A percentile compares a stretch with the other conserved stretches of the same genome.
Conservation (phyloP, 106 monocot species). For the Phalaenopsis equestris region DNA sequence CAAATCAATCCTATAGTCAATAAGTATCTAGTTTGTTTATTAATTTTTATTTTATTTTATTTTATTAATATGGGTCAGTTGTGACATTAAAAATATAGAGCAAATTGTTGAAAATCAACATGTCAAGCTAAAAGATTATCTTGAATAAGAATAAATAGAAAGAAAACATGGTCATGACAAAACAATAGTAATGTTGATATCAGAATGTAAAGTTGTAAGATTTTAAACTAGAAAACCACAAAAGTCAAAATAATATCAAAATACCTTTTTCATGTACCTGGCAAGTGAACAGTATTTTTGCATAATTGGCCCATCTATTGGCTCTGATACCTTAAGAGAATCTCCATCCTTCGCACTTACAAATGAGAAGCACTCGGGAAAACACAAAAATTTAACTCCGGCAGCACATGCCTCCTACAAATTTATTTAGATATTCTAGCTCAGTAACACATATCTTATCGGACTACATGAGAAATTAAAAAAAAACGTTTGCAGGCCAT, state of each 20-base stretch:
- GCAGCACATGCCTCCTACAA: slow-evolving; percentile 63
- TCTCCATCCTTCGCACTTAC: slow-evolving; percentile 49
- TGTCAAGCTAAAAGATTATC: background rate
- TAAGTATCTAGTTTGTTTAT: background rate
- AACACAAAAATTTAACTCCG: slow-evolving; percentile 75
- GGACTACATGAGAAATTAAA: background rate
- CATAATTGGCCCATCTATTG: slow-evolving; percentile 73
- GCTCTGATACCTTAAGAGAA: slow-evolving; percentile 65
- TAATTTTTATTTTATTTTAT: no score
- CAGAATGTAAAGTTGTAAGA: background rate
- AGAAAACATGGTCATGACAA: background rate
- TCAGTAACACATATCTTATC: background rate
- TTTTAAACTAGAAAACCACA: background rate
- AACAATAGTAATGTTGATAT: background rate
- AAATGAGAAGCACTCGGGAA: slow-evolving; percentile 89
- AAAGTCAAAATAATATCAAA: background rate
- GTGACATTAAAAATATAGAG: background rate
- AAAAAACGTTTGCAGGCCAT: background rate
- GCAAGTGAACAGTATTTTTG: slow-evolving; percentile 86
- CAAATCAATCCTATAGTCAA: background rate
- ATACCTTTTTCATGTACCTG: slow-evolving; percentile 29
- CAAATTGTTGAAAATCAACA: background rate
- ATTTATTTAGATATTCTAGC: background rate
- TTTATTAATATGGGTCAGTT: background rate
- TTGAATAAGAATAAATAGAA: background rate